Conservation (phyloP, 345 rosid genomes). For the Conringia planisiliqua region DNA sequence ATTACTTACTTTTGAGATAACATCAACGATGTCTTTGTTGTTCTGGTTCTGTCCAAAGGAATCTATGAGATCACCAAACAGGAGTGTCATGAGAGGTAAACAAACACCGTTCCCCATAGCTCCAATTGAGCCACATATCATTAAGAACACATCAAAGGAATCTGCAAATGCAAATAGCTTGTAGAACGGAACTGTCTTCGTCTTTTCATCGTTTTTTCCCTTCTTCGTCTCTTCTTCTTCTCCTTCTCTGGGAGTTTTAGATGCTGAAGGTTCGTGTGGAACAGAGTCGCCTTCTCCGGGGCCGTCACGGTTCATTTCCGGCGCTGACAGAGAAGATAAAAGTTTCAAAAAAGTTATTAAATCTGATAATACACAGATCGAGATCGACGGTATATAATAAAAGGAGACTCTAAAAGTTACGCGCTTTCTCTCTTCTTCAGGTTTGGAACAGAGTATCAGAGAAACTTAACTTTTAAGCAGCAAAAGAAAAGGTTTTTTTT, state of each 20-base stretch:
- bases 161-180: conserved; percentile 73
- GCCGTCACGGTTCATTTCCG: conserved; percentile 27
- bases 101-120: conserved; percentile 62
- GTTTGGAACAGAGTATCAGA: not conserved
- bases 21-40: conserved; percentile 37
- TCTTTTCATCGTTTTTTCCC: conserved; percentile 14
- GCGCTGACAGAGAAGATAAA: not conserved
- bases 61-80: conserved; percentile 57
- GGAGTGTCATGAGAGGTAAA: conserved; percentile 64
- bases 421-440: conserved; percentile 10
- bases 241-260: conserved; percentile 36
- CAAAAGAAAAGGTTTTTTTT: not conserved
- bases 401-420: not conserved
- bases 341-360: not conserved
- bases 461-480: not conserved
- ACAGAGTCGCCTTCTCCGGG: conserved; percentile 25
- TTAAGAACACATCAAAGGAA: conserved; percentile 47
- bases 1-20: conserved; percentile 52
- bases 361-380: conserved; percentile 11
- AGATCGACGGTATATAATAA: not conserved
- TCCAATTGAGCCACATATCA: conserved; percentile 62
- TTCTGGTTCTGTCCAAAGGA: conserved; percentile 64
- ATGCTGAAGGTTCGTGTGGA: conserved; percentile 42
- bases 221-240: conserved; percentile 22
- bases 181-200: conserved; percentile 52